A percentile compares a stretch with the other conserved stretches of the same genome.
Evolutionary conservation across 352 stramenopile genomes (phyloP).

Genomic region (Halophytophthora batemanensis): DNA sequence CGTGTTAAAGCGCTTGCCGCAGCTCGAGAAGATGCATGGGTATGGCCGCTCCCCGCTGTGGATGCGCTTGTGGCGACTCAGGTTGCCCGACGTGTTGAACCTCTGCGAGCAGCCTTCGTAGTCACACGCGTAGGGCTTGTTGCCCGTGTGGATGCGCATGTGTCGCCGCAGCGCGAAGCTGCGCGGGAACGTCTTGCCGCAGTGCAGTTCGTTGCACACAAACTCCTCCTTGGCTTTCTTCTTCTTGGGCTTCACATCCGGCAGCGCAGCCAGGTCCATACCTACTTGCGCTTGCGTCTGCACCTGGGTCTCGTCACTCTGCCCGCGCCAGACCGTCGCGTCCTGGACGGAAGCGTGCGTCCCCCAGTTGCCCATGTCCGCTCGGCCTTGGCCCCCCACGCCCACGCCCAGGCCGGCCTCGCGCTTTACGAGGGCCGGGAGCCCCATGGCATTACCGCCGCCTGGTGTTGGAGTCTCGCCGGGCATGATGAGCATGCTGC

Average conservation of each 20-base stretch:
- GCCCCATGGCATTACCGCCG: conserved; percentile 1
- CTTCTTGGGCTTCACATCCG: conserved; percentile 29
- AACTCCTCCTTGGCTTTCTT: conserved; percentile 61
- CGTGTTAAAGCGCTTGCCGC: conserved; percentile 85
- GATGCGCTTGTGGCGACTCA: conserved; percentile 86
- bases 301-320: too few species aligned
- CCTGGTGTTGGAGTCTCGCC: conserved; percentile 1
- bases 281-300: too few species aligned
- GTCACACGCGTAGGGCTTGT: conserved; percentile 80
- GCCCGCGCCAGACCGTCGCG: too few species aligned
- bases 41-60: conserved; percentile 83
- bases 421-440: conserved; percentile 19
- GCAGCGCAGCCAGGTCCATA: neutral
- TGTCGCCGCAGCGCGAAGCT: conserved; percentile 82
- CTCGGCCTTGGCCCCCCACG: too few species aligned
- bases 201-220: conserved; percentile 71
- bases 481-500: conserved; percentile 31
- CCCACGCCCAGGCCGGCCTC: too few species aligned
- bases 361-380: too few species aligned
- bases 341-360: too few species aligned
- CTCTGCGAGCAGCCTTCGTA: conserved; percentile 67
- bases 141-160: conserved; percentile 84
- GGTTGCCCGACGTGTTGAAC: conserved; percentile 87
- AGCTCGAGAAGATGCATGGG: conserved; percentile 70
- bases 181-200: conserved; percentile 80